A percentile compares a stretch with the other conserved stretches of the same genome.
phyloP scores from a whole-genome alignment of 352 stramenopile species.

The Phytopythium litorale region DNA sequence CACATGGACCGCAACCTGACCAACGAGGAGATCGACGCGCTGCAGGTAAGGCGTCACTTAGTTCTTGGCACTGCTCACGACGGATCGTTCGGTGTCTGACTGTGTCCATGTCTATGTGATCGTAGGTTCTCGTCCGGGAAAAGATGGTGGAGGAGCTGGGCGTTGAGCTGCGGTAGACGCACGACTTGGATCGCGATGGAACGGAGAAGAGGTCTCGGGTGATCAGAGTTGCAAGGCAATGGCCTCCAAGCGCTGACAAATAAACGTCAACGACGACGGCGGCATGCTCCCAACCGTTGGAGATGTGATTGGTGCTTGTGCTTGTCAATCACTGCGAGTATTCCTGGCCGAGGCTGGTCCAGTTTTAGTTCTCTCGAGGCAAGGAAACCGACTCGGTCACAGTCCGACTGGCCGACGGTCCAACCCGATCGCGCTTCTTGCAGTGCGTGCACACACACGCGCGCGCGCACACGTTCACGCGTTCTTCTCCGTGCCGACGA shows the following conservation, averaged over 20 bases:
- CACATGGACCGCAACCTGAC: conserved; percentile 98
- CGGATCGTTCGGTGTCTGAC: not conserved
- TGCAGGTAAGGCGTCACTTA: conserved; percentile 75
- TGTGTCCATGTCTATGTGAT: not conserved
- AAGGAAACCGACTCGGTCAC: not conserved
- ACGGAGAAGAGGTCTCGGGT: not conserved
- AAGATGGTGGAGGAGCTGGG: conserved; percentile 72
- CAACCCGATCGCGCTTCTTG: not conserved
- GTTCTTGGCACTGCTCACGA: not conserved
- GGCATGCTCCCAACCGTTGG: not conserved
- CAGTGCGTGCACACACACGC: conserved; percentile 6
- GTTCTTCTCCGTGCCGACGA: not conserved
- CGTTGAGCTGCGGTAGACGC: conserved; percentile 88
- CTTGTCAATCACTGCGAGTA: not conserved
- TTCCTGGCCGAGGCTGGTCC: not conserved
- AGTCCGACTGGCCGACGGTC: not conserved
- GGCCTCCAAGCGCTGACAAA: not conserved
- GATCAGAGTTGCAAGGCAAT: too few relatives aligned
- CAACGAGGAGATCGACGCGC: conserved; percentile 97
- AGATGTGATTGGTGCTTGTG: not conserved
- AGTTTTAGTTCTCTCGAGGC: not conserved
- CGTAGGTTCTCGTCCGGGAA: conserved; percentile 64
- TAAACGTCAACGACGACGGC: not conserved
- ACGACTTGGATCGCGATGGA: not conserved
- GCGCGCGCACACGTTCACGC: conserved; percentile 13